Evolutionary conservation across 805 yeast genomes (phyloP).

Genomic region (Candida sithepensis): DNA sequence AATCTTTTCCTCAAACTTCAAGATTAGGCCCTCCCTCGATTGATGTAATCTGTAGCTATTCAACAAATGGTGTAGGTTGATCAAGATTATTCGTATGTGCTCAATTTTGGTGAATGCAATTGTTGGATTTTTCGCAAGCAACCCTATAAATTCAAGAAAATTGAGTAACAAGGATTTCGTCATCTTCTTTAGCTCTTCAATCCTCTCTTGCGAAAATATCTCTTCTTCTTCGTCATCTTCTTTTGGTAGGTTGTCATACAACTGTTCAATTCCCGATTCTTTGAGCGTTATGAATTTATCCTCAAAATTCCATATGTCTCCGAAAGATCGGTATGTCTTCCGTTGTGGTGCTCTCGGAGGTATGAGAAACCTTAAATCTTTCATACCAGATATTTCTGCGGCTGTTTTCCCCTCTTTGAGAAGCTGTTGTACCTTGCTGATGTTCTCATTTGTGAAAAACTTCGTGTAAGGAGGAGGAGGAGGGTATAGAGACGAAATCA

Average conservation of each 20-base stretch:
- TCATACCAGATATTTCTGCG: constrained; percentile 21
- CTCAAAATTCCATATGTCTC: constrained; percentile 80
- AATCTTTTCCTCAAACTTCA: constrained; percentile 62
- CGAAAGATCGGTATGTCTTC: constrained; percentile 77
- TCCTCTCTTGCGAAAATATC: constrained; percentile 46
- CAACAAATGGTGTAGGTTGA: constrained; percentile 86
- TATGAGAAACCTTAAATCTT: constrained; percentile 49
- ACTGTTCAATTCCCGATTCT: constrained; percentile 73
- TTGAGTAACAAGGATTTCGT: constrained; percentile 75
- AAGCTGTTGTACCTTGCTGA: constrained; percentile 37
- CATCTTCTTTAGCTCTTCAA: constrained; percentile 74
- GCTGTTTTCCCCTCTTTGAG: constrained; percentile 21
- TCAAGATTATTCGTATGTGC: constrained; percentile 71
- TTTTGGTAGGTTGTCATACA: constrained; percentile 41
- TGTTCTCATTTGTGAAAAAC: constrained; percentile 68
- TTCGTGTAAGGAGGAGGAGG: constrained; percentile 87
- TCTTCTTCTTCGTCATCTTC: constrained; percentile 28
- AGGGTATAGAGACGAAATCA: constrained; percentile 75
- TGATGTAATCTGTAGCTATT: constrained; percentile 96
- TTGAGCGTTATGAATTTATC: constrained; percentile 75
- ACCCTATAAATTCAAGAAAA: constrained; percentile 78
- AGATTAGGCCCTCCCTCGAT: constrained; percentile 81
- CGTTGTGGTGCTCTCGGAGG: constrained; percentile 67
- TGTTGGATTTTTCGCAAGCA: constrained; percentile 70
- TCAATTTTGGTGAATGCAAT: constrained; percentile 61